Evolutionary conservation across 73 alveolate genomes (phyloP).

Genomic region (Paramecium sexaurelia): DNA sequence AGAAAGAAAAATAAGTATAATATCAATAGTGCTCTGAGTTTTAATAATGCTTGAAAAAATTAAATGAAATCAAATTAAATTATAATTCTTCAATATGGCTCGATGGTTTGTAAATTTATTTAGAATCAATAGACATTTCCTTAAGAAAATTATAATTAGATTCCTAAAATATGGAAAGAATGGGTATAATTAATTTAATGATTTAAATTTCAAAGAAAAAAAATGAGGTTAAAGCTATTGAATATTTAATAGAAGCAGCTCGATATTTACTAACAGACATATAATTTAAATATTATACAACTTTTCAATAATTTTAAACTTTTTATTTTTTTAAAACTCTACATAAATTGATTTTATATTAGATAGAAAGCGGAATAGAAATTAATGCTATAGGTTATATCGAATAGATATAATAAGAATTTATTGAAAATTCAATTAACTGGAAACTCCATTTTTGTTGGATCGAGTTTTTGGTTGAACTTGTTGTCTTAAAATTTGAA

Average conservation of each 20-base stretch:
- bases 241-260: neutral
- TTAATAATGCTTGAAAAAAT: too few species aligned
- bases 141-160: neutral
- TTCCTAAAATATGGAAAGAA: neutral
- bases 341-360: neutral
- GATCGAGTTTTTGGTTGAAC: neutral
- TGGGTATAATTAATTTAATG: neutral
- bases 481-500: neutral
- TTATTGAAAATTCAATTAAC: neutral
- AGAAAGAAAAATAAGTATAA: too few species aligned
- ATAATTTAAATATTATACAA: neutral
- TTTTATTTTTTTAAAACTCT: neutral
- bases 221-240: neutral
- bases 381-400: neutral
- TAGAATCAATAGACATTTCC: neutral
- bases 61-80: too few species aligned
- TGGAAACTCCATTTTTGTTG: neutral
- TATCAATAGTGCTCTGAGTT: too few species aligned
- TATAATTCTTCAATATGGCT: too few species aligned
- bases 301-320: neutral
- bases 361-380: neutral
- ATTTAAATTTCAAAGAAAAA: neutral
- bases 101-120: too few species aligned
- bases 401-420: neutral
- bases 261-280: neutral